Evolutionary conservation across 371 early-diverging fungal genomes (phyloP).

Genomic region (Syncephalis plumigaleata): DNA sequence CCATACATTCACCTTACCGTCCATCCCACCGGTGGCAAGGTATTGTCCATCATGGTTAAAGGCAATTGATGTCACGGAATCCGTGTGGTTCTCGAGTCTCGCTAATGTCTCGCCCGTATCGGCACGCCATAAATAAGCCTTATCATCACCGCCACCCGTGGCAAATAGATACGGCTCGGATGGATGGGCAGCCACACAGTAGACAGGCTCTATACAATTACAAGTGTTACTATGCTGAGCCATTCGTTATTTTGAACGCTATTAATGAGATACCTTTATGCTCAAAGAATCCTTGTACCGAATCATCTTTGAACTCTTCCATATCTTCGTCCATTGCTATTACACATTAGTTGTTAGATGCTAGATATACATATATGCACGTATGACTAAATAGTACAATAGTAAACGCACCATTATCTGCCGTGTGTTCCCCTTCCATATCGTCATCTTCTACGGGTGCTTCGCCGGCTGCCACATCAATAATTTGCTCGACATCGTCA

Average conservation of each 20-base stretch:
- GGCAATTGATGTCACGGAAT: conserved; percentile 71
- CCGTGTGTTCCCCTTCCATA: too few relatives aligned
- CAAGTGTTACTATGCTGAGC: too few relatives aligned
- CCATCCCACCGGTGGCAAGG: conserved; percentile 90
- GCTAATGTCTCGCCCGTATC: conserved; percentile 61
- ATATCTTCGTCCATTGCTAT: not conserved
- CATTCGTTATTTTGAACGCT: not conserved
- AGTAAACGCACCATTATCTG: too few relatives aligned
- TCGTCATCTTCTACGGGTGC: too few relatives aligned
- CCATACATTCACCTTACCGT: conserved; percentile 83
- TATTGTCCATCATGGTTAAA: conserved; percentile 75
- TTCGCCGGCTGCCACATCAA: too few relatives aligned
- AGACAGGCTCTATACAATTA: conserved; percentile 57
- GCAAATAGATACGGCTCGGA: conserved; percentile 36
- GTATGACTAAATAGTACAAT: too few relatives aligned
- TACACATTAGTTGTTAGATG: too few relatives aligned
- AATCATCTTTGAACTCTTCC: conserved; percentile 66
- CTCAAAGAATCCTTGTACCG: conserved; percentile 80
- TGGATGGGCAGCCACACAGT: conserved; percentile 72
- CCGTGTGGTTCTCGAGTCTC: conserved; percentile 51
- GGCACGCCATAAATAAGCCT: conserved; percentile 73
- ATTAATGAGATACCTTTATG: conserved; percentile 42
- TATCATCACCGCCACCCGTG: conserved; percentile 90
- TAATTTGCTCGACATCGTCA: too few relatives aligned
- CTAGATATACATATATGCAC: too few relatives aligned